These are phyloP conservation scores for Dryadomyces quercivorus DNA, from an alignment of 2,329 filamentous ascomycete species.

Conservation along the genomic window DNA sequence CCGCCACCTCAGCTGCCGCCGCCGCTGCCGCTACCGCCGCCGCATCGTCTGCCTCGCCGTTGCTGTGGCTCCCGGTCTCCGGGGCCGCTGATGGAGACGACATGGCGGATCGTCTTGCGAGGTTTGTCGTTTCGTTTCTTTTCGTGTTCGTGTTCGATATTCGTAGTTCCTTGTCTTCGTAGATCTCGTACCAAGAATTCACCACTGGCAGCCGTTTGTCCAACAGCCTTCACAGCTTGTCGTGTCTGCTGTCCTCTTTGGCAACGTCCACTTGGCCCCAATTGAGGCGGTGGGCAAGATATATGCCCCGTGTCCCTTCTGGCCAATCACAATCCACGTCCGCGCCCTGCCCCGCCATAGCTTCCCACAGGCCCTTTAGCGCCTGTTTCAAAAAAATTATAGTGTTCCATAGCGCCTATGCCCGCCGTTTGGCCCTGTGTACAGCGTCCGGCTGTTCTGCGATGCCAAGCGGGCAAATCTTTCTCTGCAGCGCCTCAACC, in stretches of 20 bases:
- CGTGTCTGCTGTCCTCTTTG: background rate
- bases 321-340: background rate
- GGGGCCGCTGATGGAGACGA: conserved; percentile 11
- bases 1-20: background rate
- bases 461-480: no score
- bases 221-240: background rate
- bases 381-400: no score
- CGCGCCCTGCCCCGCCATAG: background rate
- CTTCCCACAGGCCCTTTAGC: background rate
- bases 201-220: background rate
- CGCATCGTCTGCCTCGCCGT: conserved; percentile 6
- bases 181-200: no score
- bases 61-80: conserved; percentile 7
- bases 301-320: background rate
- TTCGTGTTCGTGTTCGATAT: background rate
- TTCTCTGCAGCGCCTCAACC: no score
- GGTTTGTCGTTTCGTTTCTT: background rate
- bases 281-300: background rate
- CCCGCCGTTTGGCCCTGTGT: background rate
- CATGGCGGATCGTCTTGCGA: conserved; percentile 5
- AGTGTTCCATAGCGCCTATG: background rate
- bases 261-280: background rate
- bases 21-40: conserved; percentile 13
- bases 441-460: background rate
- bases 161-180: no score